These are phyloP conservation scores for Fusarium longipes DNA, from an alignment of 2,329 filamentous ascomycete species.

Conservation along the genomic window DNA sequence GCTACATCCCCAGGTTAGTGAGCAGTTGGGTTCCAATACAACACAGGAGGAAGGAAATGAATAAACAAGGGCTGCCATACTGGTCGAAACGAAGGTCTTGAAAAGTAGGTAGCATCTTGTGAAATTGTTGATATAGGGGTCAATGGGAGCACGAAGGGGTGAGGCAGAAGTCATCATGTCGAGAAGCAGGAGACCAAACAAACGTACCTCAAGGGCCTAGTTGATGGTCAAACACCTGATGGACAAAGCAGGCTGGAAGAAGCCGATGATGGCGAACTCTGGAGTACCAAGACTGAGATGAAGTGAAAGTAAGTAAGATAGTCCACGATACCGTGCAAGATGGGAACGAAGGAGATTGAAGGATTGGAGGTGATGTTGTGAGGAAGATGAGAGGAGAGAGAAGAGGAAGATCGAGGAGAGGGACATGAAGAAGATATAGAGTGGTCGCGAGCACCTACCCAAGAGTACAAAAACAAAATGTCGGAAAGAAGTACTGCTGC, in stretches of 20 bases:
- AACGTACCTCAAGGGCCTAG: conserved; percentile 46
- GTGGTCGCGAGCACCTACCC: conserved; percentile 37
- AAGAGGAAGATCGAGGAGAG: conserved; percentile 7
- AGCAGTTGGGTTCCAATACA: neutral
- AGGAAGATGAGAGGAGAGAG: conserved; percentile 43
- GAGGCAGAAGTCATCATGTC: neutral
- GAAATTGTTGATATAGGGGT: too few species aligned
- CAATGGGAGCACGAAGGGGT: too few species aligned
- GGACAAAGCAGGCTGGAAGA: conserved; percentile 45
- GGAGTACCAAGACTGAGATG: conserved; percentile 64
- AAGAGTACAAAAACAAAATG: conserved; percentile 31
- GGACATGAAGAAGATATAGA: neutral
- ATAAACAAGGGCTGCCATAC: neutral
- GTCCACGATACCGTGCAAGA: conserved; percentile 70
- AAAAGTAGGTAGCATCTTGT: too few species aligned
- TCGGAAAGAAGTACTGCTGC: conserved; percentile 33
- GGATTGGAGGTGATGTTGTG: conserved; percentile 61
- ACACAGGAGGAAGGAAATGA: neutral
- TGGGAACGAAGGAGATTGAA: conserved; percentile 54
- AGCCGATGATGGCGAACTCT: conserved; percentile 56
- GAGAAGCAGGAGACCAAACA: neutral
- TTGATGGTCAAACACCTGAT: conserved; percentile 47
- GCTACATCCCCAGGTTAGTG: neutral
- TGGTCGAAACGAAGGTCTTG: neutral
- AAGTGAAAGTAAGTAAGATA: conserved; percentile 70